Evolutionary conservation across 1,284 basidiomycete species (phyloP).

Genomic region (Leccinum laetum): DNA sequence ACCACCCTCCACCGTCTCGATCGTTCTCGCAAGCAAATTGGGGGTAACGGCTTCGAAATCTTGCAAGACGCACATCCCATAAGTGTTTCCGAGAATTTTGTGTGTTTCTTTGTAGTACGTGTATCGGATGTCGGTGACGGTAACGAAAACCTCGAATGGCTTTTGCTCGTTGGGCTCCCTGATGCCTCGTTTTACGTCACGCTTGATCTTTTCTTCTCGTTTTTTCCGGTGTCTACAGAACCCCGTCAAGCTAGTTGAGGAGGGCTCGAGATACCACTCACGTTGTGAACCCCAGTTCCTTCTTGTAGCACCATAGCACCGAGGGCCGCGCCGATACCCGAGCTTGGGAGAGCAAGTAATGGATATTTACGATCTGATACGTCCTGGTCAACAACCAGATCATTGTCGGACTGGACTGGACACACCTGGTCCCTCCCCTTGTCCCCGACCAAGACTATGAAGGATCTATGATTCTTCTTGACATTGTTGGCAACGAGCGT

Average conservation of each 20-base stretch:
- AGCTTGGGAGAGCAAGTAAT: constrained; percentile 92
- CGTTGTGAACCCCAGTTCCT: constrained; percentile 94
- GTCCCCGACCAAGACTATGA: constrained; percentile 98
- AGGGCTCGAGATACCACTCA: constrained; percentile 34
- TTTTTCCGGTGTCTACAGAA: constrained; percentile 89
- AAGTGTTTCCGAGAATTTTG: too few species aligned
- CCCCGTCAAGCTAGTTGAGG: not conserved
- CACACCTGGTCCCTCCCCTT: constrained; percentile 88
- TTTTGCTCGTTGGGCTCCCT: constrained; percentile 83
- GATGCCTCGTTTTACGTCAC: constrained; percentile 92
- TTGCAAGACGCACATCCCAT: too few species aligned
- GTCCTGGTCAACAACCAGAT: not conserved
- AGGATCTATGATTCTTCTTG: constrained; percentile 89
- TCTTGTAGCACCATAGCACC: constrained; percentile 98
- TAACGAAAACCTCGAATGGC: too few species aligned
- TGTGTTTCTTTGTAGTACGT: too few species aligned
- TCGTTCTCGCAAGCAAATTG: constrained; percentile 79
- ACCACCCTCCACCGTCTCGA: constrained; percentile 98
- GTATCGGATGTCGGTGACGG: too few species aligned
- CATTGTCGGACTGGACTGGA: constrained; percentile 14
- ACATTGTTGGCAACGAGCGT: constrained; percentile 95
- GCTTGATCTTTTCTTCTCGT: constrained; percentile 92
- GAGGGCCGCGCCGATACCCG: constrained; percentile 87
- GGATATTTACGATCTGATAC: constrained; percentile 88
- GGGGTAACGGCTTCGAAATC: too few species aligned